phyloP scores from a whole-genome alignment of 2,329 filamentous ascomycete genomes.

The Boeremia lycopersici region DNA sequence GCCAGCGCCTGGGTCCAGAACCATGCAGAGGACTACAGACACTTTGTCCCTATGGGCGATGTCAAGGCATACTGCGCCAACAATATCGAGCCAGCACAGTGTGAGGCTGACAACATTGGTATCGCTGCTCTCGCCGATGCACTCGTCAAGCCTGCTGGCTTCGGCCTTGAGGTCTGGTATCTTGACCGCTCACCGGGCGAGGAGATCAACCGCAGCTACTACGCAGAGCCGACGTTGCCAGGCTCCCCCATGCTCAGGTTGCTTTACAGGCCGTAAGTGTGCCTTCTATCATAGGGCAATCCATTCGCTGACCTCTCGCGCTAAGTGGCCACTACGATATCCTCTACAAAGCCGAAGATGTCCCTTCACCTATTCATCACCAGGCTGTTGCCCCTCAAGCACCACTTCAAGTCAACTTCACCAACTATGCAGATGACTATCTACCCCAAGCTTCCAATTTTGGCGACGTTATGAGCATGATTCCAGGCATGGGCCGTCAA shows the following conservation, averaged over 20 bases:
- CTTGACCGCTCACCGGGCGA: conserved; percentile 83
- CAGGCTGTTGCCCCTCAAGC: conserved; percentile 35
- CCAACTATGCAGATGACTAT: conserved; percentile 50
- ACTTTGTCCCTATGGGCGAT: conserved; percentile 65
- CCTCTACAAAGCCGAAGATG: conserved; percentile 73
- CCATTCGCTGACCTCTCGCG: conserved; percentile 17
- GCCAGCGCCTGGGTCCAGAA: conserved; percentile 85
- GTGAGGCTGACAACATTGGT: conserved; percentile 91
- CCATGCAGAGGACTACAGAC: conserved; percentile 70
- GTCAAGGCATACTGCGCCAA: conserved; percentile 72
- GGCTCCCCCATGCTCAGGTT: conserved; percentile 69
- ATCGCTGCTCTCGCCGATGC: conserved; percentile 78
- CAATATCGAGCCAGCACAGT: conserved; percentile 74
- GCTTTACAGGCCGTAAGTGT: conserved; percentile 68
- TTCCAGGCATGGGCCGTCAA: conserved; percentile 54
- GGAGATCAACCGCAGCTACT: conserved; percentile 71
- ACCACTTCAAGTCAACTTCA: conserved; percentile 43
- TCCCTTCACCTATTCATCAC: conserved; percentile 42
- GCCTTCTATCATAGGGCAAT: background rate
- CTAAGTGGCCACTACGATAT: conserved; percentile 87
- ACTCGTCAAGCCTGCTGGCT: conserved; percentile 76
- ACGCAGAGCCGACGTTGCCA: conserved; percentile 59
- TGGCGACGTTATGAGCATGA: conserved; percentile 47
- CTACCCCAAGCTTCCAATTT: conserved; percentile 45
- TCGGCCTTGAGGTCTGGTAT: conserved; percentile 87